Evolutionary conservation across 2,329 filamentous ascomycete genomes (phyloP), one percentile per base, ranked within the genome.

Genomic region (Raffaelea ambrosiae): DNA sequence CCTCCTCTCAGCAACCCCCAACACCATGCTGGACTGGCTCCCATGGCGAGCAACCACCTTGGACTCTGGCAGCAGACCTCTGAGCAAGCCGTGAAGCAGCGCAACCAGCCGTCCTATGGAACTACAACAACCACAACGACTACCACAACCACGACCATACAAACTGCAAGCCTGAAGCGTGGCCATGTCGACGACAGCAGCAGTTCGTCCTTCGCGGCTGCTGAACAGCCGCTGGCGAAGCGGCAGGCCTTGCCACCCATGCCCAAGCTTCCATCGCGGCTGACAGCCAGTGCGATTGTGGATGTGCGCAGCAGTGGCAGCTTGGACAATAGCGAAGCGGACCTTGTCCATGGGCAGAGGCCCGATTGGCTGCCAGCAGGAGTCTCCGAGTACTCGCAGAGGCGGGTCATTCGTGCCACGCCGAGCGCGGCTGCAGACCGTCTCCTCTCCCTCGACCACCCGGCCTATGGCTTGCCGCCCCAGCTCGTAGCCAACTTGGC

Each of bases 401-500:
- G 79, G 44, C 68, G 64, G 44, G 56, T 57, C 3, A 64, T 79
- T 43, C 66, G 69, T 39, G 69, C 76, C 10, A 83, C 79, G 5
- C 79, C 79, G 2, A 72, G 71, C 1, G 63, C 70, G 3, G 66
- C 67, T 13, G 51, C 63, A 23, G 76, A 83, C 54, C 72, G 76
- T 9, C 66, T 74, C 48, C 69, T 88, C 18, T 78, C 73, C 14
- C 68, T 90, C 26, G 72, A 73, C 4, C 78, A 88, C 61, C 68
- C 74, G 1, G 67, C 66, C 36, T 90, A 88, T 65, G 76, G 68
- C 9, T 68, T 90, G 14, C 80, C 83, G 3, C 54, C 64, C 0
- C 63, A 69, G 21, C 66, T 89, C 36, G 76, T 86, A 3, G 63
- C 70, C 18, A 89, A 88, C 57, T 76, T 89, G 57, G 72, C 71